These are phyloP conservation scores for Mikania micrantha DNA, from an alignment of 129 eudicot species.

Conservation along the genomic window DNA sequence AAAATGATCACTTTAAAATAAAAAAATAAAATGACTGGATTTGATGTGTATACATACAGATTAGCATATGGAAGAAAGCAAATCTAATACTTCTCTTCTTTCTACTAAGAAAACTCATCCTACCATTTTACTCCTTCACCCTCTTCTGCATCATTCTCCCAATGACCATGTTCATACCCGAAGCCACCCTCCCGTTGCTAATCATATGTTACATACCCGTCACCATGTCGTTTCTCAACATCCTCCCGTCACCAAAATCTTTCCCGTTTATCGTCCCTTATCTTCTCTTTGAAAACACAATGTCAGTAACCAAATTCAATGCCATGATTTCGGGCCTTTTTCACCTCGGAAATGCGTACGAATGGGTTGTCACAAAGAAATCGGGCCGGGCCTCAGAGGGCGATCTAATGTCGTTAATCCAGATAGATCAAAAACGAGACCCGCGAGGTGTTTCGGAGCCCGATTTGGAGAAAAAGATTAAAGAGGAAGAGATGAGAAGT, in stretches of 20 bases:
- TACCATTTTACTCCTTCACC: constrained; percentile 84
- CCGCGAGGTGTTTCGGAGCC: constrained; percentile 44
- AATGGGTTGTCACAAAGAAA: constrained; percentile 91
- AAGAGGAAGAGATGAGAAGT: constrained; percentile 28
- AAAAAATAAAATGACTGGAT: neutral
- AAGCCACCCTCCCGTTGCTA: constrained; percentile 77
- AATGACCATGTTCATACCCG: constrained; percentile 87
- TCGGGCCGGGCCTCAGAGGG: constrained; percentile 91
- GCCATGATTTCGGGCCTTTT: constrained; percentile 90
- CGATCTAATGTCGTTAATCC: constrained; percentile 44
- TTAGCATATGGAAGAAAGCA: constrained; percentile 72
- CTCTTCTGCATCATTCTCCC: constrained; percentile 83
- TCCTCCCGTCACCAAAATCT: constrained; percentile 75
- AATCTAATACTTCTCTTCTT: constrained; percentile 80
- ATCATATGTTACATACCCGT: constrained; percentile 76
- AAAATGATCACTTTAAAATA: no score
- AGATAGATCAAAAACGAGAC: constrained; percentile 33
- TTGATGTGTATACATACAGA: constrained; percentile 62
- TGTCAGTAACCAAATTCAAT: constrained; percentile 88
- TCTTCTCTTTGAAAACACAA: constrained; percentile 83
- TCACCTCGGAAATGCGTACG: constrained; percentile 79
- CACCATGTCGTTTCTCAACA: constrained; percentile 67
- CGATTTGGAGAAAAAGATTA: constrained; percentile 41
- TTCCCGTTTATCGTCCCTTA: constrained; percentile 87
- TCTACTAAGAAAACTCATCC: constrained; percentile 67